Base-by-base conservation (phyloP, 345 rosid genomes). In the Pistacia integerrima region DNA sequence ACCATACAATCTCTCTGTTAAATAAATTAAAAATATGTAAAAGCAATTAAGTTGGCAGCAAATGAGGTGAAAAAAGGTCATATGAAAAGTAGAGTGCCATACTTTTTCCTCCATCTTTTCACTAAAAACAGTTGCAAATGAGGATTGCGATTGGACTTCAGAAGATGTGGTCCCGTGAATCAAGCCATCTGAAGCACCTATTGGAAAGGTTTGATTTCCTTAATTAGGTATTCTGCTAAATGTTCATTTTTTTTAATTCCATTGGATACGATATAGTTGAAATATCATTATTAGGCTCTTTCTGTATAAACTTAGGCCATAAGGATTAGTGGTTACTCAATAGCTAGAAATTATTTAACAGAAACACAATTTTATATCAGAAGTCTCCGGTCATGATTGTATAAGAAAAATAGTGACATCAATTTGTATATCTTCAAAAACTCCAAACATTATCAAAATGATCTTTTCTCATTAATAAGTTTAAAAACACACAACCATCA, bases 81-180 rank as follows among this genome's bases (percentile, higher is more conserved):
- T 63, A 64, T 58, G 17, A 25, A 73, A 17, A 51, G 71, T 18
- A 70, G 75, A 68, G 67, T 75, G 75, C 73, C 86, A 77, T 89
- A 91, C 98, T 71, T 86, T 82, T n/a, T 80, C 84, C 63, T 86
- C 91, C 65, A 89, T 77, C 82, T 68, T 84, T 71, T 73, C 83
- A 74, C 74, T 52, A 72, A 91, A 87, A 70, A 61, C 16, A 57
- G 78, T 25, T 68, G 84, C 73, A 80, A 89, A 90, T 22, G 86
- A 70, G n/a, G 92, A 83, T 63, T 79, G 82, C 14, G 85, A 64
- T 65, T 67, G 72, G 66, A 72, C 86, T 76, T 78, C 77, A 38
- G 83, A 72, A 70, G 83, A 76, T 70, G 81, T 51, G 72, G 41
- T 69, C 72, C 75, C 81, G 62, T 77, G 76, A 74, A 76, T 80